These are phyloP conservation scores for Aspergillus sp. DNA, from an alignment of 2,329 filamentous ascomycete species.

Conservation along the genomic window DNA sequence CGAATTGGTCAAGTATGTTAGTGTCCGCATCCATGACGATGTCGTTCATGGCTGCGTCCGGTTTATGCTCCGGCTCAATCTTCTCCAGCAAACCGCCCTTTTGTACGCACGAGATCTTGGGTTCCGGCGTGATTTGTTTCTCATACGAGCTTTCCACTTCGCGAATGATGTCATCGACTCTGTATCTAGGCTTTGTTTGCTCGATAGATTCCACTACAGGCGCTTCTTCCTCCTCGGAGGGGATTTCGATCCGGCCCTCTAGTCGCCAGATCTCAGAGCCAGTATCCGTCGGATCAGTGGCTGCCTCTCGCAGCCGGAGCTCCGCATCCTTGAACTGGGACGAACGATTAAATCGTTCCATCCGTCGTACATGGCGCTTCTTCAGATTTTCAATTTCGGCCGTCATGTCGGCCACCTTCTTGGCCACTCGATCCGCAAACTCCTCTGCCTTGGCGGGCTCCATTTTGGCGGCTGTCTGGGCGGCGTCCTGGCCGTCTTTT, in stretches of 20 bases:
- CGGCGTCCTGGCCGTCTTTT: conserved; percentile 19
- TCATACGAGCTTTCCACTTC: conserved; percentile 66
- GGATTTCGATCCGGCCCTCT: conserved; percentile 43
- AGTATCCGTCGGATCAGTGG: conserved; percentile 47
- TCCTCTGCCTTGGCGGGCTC: conserved; percentile 71
- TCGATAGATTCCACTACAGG: conserved; percentile 28
- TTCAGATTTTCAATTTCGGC: conserved; percentile 81
- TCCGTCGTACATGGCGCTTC: conserved; percentile 63
- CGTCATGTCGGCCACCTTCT: conserved; percentile 63
- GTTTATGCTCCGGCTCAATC: conserved; percentile 26
- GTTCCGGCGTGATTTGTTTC: conserved; percentile 56
- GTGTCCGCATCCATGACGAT: conserved; percentile 27
- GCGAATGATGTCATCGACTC: conserved; percentile 62
- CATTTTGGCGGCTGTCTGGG: conserved; percentile 49
- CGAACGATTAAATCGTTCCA: conserved; percentile 65
- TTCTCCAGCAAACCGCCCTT: conserved; percentile 65
- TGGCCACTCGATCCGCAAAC: conserved; percentile 69
- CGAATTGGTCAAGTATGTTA: conserved; percentile 29
- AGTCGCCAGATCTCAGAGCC: conserved; percentile 56
- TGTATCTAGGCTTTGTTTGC: conserved; percentile 33
- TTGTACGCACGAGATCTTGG: conserved; percentile 62
- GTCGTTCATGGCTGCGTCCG: conserved; percentile 28
- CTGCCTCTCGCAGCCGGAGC: conserved; percentile 60
- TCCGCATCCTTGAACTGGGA: conserved; percentile 66
- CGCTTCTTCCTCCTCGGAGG: conserved; percentile 27